A percentile compares a stretch with the other conserved stretches of the same genome.
Conservation (phyloP, 768 basidiomycete species). For the Boletus rubescentipes region DNA sequence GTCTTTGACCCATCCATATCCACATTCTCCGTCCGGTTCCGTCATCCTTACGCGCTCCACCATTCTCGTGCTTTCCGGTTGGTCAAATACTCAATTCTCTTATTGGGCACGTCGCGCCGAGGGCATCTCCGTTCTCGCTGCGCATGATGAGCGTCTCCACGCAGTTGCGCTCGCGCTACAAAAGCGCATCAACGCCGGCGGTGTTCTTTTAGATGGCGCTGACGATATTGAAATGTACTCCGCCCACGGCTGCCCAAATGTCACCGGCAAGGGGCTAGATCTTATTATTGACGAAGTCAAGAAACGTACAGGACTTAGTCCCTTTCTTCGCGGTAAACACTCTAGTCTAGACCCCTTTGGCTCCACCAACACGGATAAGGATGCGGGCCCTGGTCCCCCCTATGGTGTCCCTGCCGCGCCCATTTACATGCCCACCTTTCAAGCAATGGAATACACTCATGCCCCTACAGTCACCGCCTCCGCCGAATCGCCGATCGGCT, state of each 20-base stretch:
- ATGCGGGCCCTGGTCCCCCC: conserved; percentile 29
- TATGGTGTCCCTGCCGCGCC: conserved; percentile 26
- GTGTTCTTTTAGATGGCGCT: conserved; percentile 29
- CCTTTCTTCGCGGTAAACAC: conserved; percentile 51
- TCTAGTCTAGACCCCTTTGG: conserved; percentile 52
- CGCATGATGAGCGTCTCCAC: conserved; percentile 40
- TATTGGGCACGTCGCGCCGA: conserved; percentile 55
- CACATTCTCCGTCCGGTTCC: conserved; percentile 39
- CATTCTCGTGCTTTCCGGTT: conserved; percentile 47
- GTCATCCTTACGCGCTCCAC: conserved; percentile 49
- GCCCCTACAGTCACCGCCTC: conserved; percentile 31
- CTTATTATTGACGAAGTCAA: conserved; percentile 49
- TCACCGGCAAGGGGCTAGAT: conserved; percentile 50
- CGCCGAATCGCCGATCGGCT: conserved; percentile 27
- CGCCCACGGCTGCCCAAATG: conserved; percentile 38
- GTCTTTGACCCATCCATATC: conserved; percentile 42
- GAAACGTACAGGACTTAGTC: conserved; percentile 46
- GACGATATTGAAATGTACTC: conserved; percentile 25
- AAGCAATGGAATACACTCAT: conserved; percentile 39
- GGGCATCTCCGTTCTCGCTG: conserved; percentile 46
- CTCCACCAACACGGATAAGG: conserved; percentile 37
- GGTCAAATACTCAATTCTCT: conserved; percentile 55
- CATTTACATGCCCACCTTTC: conserved; percentile 41
- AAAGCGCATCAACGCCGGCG: conserved; percentile 37
- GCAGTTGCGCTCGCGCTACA: conserved; percentile 43